Evolutionary conservation across 2,329 filamentous ascomycete species (phyloP).

Genomic region (Tothia fuscella): DNA sequence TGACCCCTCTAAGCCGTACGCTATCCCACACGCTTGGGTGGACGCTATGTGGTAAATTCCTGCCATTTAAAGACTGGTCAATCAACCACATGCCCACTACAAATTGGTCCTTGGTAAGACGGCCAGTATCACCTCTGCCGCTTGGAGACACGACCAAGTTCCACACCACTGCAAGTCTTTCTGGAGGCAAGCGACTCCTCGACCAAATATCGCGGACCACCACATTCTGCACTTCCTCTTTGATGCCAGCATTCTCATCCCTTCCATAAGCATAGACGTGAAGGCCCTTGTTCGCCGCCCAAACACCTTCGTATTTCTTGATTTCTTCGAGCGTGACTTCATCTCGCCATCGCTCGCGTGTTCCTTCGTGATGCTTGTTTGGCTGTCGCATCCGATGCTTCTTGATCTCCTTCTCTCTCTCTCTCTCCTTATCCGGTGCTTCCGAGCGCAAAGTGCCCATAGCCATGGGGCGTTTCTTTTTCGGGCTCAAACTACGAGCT

Average conservation of each 20-base stretch:
- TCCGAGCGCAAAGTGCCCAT: neutral
- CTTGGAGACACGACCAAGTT: conserved; percentile 61
- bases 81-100: conserved; percentile 76
- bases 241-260: conserved; percentile 16
- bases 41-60: conserved; percentile 63
- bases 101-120: conserved; percentile 57
- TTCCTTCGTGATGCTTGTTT: conserved; percentile 62
- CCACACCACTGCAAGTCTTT: conserved; percentile 67
- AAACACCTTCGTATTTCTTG: conserved; percentile 74
- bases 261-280: no score
- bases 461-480: conserved; percentile 2
- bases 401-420: neutral
- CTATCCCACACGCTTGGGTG: conserved; percentile 67
- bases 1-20: conserved; percentile 36
- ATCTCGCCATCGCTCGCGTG: conserved; percentile 65
- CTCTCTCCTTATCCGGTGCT: neutral
- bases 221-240: conserved; percentile 50
- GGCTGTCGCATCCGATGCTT: conserved; percentile 43
- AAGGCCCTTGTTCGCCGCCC: conserved; percentile 66
- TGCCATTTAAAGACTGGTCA: conserved; percentile 66
- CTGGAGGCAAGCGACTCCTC: conserved; percentile 52
- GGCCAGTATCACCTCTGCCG: conserved; percentile 30
- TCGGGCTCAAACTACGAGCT: conserved; percentile 3
- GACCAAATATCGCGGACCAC: conserved; percentile 66
- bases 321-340: conserved; percentile 58